These are phyloP conservation scores for Pulveroboletus sp. DNA, from an alignment of 768 basidiomycete genomes.

Conservation along the genomic window DNA sequence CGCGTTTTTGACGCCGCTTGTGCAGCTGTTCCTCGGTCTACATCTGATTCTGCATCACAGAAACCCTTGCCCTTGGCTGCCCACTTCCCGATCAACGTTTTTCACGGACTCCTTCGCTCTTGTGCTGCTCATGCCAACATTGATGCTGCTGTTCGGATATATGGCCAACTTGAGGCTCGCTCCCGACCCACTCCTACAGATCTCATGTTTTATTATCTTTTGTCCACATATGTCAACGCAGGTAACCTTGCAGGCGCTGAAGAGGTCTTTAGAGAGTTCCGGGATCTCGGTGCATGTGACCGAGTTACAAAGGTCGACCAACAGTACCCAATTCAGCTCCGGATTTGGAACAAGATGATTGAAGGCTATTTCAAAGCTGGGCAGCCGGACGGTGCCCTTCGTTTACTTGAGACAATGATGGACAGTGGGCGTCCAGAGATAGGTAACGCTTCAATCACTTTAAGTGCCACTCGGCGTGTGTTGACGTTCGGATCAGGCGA, in stretches of 20 bases:
- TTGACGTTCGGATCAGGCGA: conserved; percentile 12
- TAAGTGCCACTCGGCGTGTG: too few relatives aligned
- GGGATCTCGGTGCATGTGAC: conserved; percentile 37
- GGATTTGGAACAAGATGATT: conserved; percentile 76
- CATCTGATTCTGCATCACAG: conserved; percentile 10
- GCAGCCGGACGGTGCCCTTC: conserved; percentile 60
- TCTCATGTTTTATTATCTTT: conserved; percentile 49
- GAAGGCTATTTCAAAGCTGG: conserved; percentile 66
- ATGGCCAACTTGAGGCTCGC: conserved; percentile 54
- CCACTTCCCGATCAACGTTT: conserved; percentile 39
- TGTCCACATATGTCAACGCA: conserved; percentile 55
- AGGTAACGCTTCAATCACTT: conserved; percentile 2
- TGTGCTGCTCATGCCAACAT: conserved; percentile 57
- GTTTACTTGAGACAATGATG: conserved; percentile 70
- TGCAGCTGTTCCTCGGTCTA: conserved; percentile 24
- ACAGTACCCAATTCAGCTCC: conserved; percentile 36
- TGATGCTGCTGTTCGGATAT: conserved; percentile 62
- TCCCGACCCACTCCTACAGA: conserved; percentile 29
- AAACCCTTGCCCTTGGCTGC: conserved; percentile 12
- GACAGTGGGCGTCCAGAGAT: conserved; percentile 32
- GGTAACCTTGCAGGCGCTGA: conserved; percentile 49
- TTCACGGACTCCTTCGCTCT: conserved; percentile 55
- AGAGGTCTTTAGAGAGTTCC: conserved; percentile 63
- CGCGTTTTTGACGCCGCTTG: conserved; percentile 66
- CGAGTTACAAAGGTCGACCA: conserved; percentile 21